phyloP scores from a whole-genome alignment of 2,329 filamentous ascomycete species.

The Nothophoma quercina region DNA sequence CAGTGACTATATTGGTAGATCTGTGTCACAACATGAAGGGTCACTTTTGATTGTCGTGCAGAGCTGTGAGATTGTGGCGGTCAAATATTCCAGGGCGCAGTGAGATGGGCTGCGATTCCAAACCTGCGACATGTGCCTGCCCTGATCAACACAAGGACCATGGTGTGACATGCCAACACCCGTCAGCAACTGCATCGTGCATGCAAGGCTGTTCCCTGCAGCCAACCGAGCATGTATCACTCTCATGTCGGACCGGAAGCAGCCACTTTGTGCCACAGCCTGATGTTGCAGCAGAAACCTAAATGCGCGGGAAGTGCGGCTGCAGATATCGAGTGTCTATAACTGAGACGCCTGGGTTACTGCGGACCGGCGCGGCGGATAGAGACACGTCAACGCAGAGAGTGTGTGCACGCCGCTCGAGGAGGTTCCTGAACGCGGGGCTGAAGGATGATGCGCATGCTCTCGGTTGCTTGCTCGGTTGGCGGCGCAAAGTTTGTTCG shows the following conservation, averaged over 20 bases:
- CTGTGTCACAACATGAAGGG: not conserved
- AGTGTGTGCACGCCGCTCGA: conserved; percentile 5
- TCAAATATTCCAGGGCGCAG: not conserved
- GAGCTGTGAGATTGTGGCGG: not conserved
- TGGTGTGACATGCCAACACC: not conserved
- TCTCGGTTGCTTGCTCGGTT: too few species aligned
- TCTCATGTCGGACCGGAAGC: not conserved
- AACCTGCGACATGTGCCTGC: too few species aligned
- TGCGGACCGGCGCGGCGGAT: not conserved
- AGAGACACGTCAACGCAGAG: conserved; percentile 11
- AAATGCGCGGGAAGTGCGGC: conserved; percentile 2
- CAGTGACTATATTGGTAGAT: not conserved
- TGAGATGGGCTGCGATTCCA: not conserved
- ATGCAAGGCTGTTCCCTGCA: conserved; percentile 8
- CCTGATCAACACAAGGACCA: not conserved
- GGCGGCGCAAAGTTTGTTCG: conserved; percentile 30
- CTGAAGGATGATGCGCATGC: conserved; percentile 26
- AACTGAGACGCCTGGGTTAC: conserved; percentile 3
- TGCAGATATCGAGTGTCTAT: not conserved
- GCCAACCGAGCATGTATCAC: not conserved
- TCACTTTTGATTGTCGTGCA: not conserved
- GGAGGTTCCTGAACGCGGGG: conserved; percentile 24
- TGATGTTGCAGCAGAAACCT: conserved; percentile 1
- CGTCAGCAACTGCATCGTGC: not conserved
- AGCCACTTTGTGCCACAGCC: conserved; percentile 1